Base-by-base conservation (phyloP, 2,329 filamentous ascomycete genomes). In the Apiospora pterosperma region DNA sequence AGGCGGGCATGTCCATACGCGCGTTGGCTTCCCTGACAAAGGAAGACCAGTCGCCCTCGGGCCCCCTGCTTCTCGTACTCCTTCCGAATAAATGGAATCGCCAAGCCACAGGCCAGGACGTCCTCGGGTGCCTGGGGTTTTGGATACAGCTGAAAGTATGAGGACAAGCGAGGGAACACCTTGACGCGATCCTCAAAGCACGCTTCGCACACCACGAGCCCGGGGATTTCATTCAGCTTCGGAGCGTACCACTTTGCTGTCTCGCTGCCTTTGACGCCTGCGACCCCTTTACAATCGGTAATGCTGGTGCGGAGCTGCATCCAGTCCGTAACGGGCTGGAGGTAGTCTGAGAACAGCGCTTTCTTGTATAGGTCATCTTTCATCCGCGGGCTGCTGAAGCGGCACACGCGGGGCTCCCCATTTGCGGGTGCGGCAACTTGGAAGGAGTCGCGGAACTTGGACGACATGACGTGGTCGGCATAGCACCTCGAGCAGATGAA, bases 401-500 rank as follows among this genome's bases (percentile, higher is more conserved):
- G 60, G 69, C 75, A 70, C 52, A 72, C 36, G 62, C 75, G 62
- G 63, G 70, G 36, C 63, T 72, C 59, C 1, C 65, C 64, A 34
- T 78, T 74, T 5, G 21, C 23, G 36, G 66, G 66, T 0, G 66
- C 62, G 66, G 67, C 63, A 8, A 63, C 67, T 0, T 44, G 63
- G 39, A 83, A 82, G 0, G 72, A 62, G 0, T 61, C 21, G 0
- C 71, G 69, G 4, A 81, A 72, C 0, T 44, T 55, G 0, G 77
- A 79, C 0, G 62, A 25, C 25, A 72, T 65, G 14, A 83, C 75
- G 64, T 79, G 63, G 36, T 79, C 76, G 6, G 74, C 72, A 38
- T 80, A 77, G 66, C 81, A 83, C 25, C 74, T 70, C 1, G 78
- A 79, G 66, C 81, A 83, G 38, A 82, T 71, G 3, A 75, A 64